Conservation (phyloP, 2,329 filamentous ascomycete species). For the Triangularia setosa region DNA sequence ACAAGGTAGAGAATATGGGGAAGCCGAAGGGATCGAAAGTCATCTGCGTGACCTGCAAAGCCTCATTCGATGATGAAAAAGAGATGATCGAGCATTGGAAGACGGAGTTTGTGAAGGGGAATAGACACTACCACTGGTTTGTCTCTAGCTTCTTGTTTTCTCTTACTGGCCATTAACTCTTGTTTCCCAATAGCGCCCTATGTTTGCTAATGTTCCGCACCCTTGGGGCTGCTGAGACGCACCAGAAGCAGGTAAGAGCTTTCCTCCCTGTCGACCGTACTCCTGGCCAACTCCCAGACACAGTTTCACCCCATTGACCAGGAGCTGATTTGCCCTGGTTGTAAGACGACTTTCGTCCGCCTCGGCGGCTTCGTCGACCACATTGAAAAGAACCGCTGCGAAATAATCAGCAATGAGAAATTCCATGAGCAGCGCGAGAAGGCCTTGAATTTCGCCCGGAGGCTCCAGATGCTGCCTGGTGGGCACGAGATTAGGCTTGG, state of each 20-base stretch:
- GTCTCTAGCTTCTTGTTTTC: constrained; percentile 7
- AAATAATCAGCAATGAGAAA: constrained; percentile 30
- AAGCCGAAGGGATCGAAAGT: neutral
- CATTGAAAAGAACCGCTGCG: constrained; percentile 42
- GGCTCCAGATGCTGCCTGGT: constrained; percentile 13
- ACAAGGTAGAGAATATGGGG: neutral
- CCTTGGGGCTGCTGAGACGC: neutral
- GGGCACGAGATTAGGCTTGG: neutral
- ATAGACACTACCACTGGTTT: constrained; percentile 15
- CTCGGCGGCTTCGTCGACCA: constrained; percentile 41
- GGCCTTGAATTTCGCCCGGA: constrained; percentile 18
- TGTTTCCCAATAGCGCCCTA: neutral
- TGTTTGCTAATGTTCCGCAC: neutral
- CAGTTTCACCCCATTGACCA: constrained; percentile 15
- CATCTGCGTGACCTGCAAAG: neutral
- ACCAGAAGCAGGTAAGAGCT: neutral
- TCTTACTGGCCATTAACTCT: neutral
- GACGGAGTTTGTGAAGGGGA: constrained; percentile 5
- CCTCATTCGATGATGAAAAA: neutral
- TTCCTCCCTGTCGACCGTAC: neutral
- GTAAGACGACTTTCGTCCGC: constrained; percentile 35
- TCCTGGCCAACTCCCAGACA: neutral
- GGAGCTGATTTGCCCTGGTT: constrained; percentile 46
- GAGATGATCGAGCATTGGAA: constrained; percentile 13
- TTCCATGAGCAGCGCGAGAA: constrained; percentile 35